A percentile compares a stretch with the other conserved stretches of the same genome.
Evolutionary conservation across 306 rosid genomes (phyloP).

Genomic region (Cucumis cinereus): DNA sequence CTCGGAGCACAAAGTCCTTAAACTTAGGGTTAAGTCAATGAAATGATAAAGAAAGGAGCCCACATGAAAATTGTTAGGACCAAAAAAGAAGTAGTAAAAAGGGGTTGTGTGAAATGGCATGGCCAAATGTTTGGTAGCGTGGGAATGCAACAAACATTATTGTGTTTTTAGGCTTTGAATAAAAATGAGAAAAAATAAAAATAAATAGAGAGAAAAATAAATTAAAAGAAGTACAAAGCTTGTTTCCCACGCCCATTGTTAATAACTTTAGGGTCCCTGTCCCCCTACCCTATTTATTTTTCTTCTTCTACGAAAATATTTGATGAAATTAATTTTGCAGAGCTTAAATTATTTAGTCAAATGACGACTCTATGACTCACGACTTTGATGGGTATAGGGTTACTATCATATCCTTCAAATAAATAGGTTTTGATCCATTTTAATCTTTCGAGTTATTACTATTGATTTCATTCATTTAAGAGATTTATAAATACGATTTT

Average conservation of each 20-base stretch:
- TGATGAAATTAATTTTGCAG: not conserved
- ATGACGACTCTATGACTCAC: not conserved
- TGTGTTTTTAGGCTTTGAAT: slow-evolving; percentile 1
- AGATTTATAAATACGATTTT: not conserved
- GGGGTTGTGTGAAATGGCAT: not conserved
- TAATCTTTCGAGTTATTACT: not conserved
- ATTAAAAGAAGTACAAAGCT: slow-evolving; percentile 19
- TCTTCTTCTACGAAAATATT: not conserved
- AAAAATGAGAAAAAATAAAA: not conserved
- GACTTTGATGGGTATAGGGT: not conserved
- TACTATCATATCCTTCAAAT: not conserved
- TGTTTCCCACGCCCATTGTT: slow-evolving; percentile 23
- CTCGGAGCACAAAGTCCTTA: not conserved
- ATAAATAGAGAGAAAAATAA: not conserved
- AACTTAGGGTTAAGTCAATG: not conserved
- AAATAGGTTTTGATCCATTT: not conserved
- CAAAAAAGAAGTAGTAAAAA: not conserved
- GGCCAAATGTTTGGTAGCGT: slow-evolving; percentile 26
- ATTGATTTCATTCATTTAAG: not conserved
- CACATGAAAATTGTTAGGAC: not conserved
- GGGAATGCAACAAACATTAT: slow-evolving; percentile 35
- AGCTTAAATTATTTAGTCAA: not conserved
- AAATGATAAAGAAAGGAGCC: not conserved
- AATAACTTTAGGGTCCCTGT: not conserved
- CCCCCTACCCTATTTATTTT: not conserved